A percentile compares a stretch with the other conserved stretches of the same genome.
phyloP scores from a whole-genome alignment of 768 basidiomycete species.

The Mrakia hoshinonis region DNA sequence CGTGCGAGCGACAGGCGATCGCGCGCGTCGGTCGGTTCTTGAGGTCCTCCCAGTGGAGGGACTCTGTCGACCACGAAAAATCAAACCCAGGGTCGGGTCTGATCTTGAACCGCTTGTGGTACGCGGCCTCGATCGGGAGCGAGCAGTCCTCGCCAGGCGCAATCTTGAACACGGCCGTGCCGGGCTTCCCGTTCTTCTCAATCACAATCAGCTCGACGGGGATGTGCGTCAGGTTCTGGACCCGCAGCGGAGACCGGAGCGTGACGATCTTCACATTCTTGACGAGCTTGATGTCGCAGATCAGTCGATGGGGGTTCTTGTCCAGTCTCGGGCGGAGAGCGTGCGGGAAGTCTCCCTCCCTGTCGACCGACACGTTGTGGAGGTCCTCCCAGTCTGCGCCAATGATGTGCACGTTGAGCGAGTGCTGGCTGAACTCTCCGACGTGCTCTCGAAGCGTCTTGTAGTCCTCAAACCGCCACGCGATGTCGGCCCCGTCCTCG shows the following conservation, averaged over 20 bases:
- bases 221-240: constrained; percentile 84
- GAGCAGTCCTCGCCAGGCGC: constrained; percentile 79
- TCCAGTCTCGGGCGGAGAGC: constrained; percentile 68
- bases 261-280: constrained; percentile 92
- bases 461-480: constrained; percentile 98
- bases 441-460: constrained; percentile 68
- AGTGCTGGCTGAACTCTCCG: constrained; percentile 55
- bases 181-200: constrained; percentile 72
- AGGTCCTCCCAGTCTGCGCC: constrained; percentile 84
- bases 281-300: constrained; percentile 81
- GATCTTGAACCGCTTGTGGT: constrained; percentile 67
- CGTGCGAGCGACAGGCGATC: constrained; percentile 73
- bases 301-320: constrained; percentile 66
- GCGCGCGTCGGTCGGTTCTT: constrained; percentile 59
- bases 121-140: constrained; percentile 82
- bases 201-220: constrained; percentile 85
- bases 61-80: constrained; percentile 80
- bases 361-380: constrained; percentile 78
- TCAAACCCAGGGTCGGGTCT: constrained; percentile 96
- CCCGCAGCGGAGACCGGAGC: constrained; percentile 79
- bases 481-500: constrained; percentile 63
- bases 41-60: constrained; percentile 77
- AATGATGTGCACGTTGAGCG: constrained; percentile 71
- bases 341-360: constrained; percentile 84
- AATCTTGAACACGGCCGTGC: constrained; percentile 73